Evolutionary conservation across 768 basidiomycete species (phyloP).

Genomic region (Russula vinacea): DNA sequence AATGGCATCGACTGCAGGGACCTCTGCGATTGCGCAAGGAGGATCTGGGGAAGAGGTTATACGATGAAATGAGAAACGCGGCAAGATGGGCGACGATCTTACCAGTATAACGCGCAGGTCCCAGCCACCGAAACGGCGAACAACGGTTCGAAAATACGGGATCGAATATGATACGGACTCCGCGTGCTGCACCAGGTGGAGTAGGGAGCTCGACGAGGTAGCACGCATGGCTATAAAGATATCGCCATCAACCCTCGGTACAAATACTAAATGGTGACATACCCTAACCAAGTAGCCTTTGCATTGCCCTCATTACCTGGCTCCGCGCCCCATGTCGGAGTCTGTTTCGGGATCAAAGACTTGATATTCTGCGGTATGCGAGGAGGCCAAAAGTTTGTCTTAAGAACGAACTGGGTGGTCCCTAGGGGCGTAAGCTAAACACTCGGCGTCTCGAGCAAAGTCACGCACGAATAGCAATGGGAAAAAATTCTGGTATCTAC

Average conservation of each 20-base stretch:
- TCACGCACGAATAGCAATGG: constrained; percentile 18
- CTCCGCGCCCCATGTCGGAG: constrained; percentile 22
- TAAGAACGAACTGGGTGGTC: constrained; percentile 11
- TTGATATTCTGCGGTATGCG: constrained; percentile 18
- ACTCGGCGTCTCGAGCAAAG: neutral
- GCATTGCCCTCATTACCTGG: constrained; percentile 16
- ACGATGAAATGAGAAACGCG: neutral
- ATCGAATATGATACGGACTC: constrained; percentile 41
- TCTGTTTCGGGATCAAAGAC: constrained; percentile 23
- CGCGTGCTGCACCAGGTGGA: constrained; percentile 36
- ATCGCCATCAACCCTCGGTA: neutral
- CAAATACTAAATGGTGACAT: neutral
- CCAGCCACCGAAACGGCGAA: constrained; percentile 36
- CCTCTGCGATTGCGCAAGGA: constrained; percentile 41
- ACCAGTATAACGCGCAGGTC: constrained; percentile 39
- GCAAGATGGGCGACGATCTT: constrained; percentile 5
- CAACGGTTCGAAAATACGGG: constrained; percentile 40
- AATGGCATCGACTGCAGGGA: constrained; percentile 50
- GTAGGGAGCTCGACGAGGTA: constrained; percentile 42
- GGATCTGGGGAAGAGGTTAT: constrained; percentile 30
- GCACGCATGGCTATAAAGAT: constrained; percentile 38
- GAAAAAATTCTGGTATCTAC: neutral
- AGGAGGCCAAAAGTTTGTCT: neutral
- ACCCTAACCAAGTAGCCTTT: constrained; percentile 30
- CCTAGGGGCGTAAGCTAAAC: neutral